Percentiles rank a stretch among this genome's conserved stretches.
Conservation (phyloP, 805 yeast genomes). For the Candida tammaniensis region DNA sequence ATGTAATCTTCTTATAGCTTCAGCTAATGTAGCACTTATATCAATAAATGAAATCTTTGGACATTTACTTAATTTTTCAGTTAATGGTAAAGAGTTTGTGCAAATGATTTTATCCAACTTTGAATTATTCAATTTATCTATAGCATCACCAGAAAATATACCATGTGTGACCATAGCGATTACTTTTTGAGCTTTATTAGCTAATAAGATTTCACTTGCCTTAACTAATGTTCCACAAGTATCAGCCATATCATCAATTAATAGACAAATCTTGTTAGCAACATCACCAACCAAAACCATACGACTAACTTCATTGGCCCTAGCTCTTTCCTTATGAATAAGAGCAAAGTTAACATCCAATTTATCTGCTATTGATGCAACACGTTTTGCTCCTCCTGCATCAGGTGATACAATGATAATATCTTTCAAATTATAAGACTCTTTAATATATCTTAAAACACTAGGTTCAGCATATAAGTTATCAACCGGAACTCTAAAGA, state of each 20-base stretch:
- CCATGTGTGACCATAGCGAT: constrained; percentile 86
- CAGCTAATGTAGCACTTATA: constrained; percentile 72
- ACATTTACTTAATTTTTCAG: constrained; percentile 55
- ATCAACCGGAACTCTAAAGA: constrained; percentile 80
- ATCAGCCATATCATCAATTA: constrained; percentile 89
- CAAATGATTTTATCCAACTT: constrained; percentile 69
- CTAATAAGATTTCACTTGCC: constrained; percentile 73
- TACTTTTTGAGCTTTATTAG: constrained; percentile 67
- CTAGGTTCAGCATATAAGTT: constrained; percentile 82
- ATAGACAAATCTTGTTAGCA: constrained; percentile 66
- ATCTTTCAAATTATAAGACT: constrained; percentile 52
- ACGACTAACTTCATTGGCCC: constrained; percentile 78
- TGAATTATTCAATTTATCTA: constrained; percentile 65
- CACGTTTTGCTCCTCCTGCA: constrained; percentile 90
- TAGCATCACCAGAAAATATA: constrained; percentile 71
- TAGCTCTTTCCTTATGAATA: constrained; percentile 80
- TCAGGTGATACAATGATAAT: constrained; percentile 83
- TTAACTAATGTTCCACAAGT: constrained; percentile 84
- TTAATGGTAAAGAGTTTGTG: constrained; percentile 78
- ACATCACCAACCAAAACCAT: constrained; percentile 90
- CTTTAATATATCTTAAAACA: constrained; percentile 71
- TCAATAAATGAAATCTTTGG: constrained; percentile 68
- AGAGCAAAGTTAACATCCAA: constrained; percentile 78
- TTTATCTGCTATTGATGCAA: constrained; percentile 80
- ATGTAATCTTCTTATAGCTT: constrained; percentile 79